phyloP scores from a whole-genome alignment of 805 yeast genomes.

The Candida nonsorbophila region DNA sequence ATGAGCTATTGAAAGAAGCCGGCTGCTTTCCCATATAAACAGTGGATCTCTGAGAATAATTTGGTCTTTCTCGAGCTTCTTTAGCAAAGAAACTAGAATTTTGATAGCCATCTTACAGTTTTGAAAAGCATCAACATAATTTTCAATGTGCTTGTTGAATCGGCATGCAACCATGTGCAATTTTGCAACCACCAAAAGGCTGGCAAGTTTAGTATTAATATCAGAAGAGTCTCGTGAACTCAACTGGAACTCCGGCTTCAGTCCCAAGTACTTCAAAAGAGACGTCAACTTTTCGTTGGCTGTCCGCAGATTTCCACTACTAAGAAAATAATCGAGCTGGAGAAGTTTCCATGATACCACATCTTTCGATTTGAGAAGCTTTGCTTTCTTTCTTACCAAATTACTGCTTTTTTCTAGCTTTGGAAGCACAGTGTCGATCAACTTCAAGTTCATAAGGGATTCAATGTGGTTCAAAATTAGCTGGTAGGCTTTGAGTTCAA shows the following conservation, averaged over 20 bases:
- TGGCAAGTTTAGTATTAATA: conserved; percentile 15
- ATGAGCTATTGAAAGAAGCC: conserved; percentile 32
- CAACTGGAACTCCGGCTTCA: conserved; percentile 25
- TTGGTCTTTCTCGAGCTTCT: conserved; percentile 13
- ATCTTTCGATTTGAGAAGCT: conserved; percentile 6
- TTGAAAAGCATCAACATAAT: conserved; percentile 22
- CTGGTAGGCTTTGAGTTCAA: no score
- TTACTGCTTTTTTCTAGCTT: no score
- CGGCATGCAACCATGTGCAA: conserved; percentile 28
- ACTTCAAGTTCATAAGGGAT: no score
- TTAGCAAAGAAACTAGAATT: conserved; percentile 48
- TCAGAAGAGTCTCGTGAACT: conserved; percentile 3
- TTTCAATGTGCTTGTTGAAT: conserved; percentile 12
- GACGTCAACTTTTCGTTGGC: conserved; percentile 19
- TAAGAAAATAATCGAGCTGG: conserved; percentile 24
- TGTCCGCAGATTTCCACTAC: conserved; percentile 10
- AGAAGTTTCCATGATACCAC: conserved; percentile 20
- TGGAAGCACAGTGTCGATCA: no score
- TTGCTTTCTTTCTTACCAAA: not conserved
- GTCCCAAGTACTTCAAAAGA: conserved; percentile 15
- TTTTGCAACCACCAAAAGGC: conserved; percentile 25
- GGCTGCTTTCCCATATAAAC: conserved; percentile 32
- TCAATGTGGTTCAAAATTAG: no score
- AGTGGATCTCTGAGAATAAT: not conserved
- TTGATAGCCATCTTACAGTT: conserved; percentile 48